Evolutionary conservation across 2,329 filamentous ascomycete genomes (phyloP).

Genomic region (Ophiostoma himal-ulmi): DNA sequence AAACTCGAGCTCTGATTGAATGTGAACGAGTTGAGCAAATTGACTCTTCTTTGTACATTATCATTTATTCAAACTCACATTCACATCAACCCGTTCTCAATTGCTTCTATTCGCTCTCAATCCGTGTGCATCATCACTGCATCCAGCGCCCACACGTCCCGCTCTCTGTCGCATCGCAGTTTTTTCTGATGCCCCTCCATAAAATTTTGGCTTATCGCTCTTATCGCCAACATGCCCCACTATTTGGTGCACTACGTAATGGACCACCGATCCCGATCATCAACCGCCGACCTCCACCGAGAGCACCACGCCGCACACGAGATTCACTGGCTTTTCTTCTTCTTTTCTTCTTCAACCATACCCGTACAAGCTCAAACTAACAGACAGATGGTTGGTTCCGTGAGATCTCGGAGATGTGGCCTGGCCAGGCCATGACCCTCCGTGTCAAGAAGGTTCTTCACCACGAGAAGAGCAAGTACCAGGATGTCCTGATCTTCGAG

Average conservation of each 20-base stretch:
- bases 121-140: background rate
- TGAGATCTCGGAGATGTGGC: conserved; percentile 98
- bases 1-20: background rate
- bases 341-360: background rate
- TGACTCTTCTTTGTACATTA: background rate
- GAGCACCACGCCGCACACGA: background rate
- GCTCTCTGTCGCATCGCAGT: conserved; percentile 22
- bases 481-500: conserved; percentile 98
- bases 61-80: background rate
- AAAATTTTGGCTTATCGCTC: conserved; percentile 22
- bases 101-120: background rate
- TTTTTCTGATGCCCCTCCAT: conserved; percentile 21
- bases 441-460: conserved; percentile 96
- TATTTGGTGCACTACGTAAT: conserved; percentile 4
- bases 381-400: conserved; percentile 96
- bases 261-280: background rate
- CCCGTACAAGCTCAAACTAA: background rate
- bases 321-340: conserved; percentile 9
- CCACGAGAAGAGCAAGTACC: conserved; percentile 99
- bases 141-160: background rate
- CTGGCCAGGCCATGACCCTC: conserved; percentile 95
- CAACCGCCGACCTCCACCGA: background rate
- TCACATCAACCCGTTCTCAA: background rate
- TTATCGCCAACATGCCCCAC: conserved; percentile 20
- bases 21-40: background rate